Evolutionary conservation across 2,329 filamentous ascomycete genomes (phyloP).

Genomic region (Epichloe coenophiala): DNA sequence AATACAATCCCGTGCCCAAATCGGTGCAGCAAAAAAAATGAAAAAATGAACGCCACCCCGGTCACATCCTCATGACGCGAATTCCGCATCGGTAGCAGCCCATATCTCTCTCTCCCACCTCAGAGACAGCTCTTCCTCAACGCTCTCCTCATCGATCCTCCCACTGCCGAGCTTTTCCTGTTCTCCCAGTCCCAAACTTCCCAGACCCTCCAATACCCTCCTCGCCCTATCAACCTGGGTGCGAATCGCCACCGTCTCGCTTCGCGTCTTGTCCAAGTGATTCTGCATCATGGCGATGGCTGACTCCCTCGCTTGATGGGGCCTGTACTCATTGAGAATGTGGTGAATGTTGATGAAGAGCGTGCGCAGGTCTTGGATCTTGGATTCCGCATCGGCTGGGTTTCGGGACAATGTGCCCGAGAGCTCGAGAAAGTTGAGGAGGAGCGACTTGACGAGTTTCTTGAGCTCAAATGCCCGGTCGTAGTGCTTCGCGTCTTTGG

Average conservation of each 20-base stretch:
- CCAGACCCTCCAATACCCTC: constrained; percentile 57
- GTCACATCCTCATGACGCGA: constrained; percentile 14
- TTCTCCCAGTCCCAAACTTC: constrained; percentile 27
- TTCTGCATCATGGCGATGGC: constrained; percentile 81
- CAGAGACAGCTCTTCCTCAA: constrained; percentile 8
- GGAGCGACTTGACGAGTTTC: constrained; percentile 66
- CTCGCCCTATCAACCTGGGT: constrained; percentile 60
- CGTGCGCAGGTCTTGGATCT: constrained; percentile 65
- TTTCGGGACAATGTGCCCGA: constrained; percentile 34
- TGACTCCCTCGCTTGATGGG: constrained; percentile 82
- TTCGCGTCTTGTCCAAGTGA: constrained; percentile 57
- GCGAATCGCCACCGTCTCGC: constrained; percentile 58
- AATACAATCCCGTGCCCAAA: no score
- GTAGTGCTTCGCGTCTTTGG: constrained; percentile 40
- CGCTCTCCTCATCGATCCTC: constrained; percentile 7
- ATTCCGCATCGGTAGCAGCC: constrained; percentile 27
- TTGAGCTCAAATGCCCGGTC: constrained; percentile 58
- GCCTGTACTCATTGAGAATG: constrained; percentile 84
- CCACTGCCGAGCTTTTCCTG: not conserved
- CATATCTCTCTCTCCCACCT: constrained; percentile 25
- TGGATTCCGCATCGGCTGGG: constrained; percentile 44
- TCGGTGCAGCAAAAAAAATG: not conserved
- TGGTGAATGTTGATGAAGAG: constrained; percentile 87
- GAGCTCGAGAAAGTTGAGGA: constrained; percentile 82
- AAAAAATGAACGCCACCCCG: not conserved